phyloP scores from a whole-genome alignment of 2,329 filamentous ascomycete species.

The Ophiostoma angusticollis region DNA sequence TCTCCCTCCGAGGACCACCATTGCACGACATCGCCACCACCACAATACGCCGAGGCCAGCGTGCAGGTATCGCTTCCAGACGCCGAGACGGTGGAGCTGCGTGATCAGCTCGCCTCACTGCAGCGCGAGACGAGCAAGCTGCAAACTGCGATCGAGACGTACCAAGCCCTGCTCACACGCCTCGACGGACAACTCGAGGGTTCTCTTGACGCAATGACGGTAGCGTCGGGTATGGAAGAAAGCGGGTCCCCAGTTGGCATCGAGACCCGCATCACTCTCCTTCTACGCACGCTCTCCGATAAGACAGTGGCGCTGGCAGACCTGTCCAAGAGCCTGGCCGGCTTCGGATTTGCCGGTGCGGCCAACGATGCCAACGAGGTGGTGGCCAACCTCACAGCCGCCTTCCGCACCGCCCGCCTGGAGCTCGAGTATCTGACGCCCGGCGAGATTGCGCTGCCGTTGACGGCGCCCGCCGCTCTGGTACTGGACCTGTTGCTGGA shows the following conservation, averaged over 20 bases:
- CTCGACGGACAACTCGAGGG: slow-evolving; percentile 25
- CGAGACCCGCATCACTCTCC: slow-evolving; percentile 28
- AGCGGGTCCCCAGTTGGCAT: slow-evolving; percentile 20
- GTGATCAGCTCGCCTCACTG: slow-evolving; percentile 35
- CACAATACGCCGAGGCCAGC: slow-evolving; percentile 17
- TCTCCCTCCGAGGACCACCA: too few relatives aligned
- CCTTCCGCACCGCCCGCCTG: slow-evolving; percentile 43
- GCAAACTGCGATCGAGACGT: slow-evolving; percentile 32
- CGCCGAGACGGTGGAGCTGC: slow-evolving; percentile 27
- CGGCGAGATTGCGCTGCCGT: slow-evolving; percentile 41
- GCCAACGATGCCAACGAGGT: slow-evolving; percentile 35
- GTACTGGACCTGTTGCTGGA: slow-evolving; percentile 42
- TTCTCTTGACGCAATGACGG: too few relatives aligned
- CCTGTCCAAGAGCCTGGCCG: slow-evolving; percentile 31
- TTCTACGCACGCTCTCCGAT: slow-evolving; percentile 35
- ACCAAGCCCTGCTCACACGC: slow-evolving; percentile 28
- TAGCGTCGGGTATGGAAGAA: too few relatives aligned
- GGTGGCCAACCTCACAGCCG: slow-evolving; percentile 31
- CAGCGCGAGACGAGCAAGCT: slow-evolving; percentile 36
- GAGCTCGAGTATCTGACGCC: slow-evolving; percentile 51
- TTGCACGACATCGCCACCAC: neutral
- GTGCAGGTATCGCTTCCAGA: slow-evolving; percentile 32
- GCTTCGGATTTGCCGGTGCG: slow-evolving; percentile 38
- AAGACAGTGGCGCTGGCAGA: slow-evolving; percentile 33
- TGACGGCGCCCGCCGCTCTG: slow-evolving; percentile 39